Conservation (phyloP, 306 rosid species). For the Dryas octopetala region DNA sequence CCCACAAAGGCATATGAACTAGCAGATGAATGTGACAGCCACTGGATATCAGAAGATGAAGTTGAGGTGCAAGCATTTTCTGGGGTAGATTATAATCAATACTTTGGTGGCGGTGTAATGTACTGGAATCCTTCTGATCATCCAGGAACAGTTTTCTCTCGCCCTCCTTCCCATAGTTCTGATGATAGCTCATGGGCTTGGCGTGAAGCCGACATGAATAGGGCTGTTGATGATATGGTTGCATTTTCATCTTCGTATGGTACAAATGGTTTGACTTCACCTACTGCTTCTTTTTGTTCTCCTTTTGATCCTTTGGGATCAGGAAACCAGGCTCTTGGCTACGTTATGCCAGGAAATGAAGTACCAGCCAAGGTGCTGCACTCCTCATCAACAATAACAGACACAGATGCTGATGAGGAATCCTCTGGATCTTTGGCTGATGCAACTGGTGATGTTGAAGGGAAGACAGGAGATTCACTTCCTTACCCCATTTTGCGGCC, state of each 20-base stretch:
- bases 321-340: slow-evolving; percentile 73
- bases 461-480: slow-evolving; percentile 61
- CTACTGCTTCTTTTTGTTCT: slow-evolving; percentile 84
- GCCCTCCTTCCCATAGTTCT: slow-evolving; percentile 95
- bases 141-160: slow-evolving; percentile 81
- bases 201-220: slow-evolving; percentile 94
- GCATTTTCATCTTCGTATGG: slow-evolving; percentile 87
- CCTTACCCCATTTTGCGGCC: slow-evolving; percentile 86
- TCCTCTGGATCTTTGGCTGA: slow-evolving; percentile 59
- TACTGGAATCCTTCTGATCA: slow-evolving; percentile 92
- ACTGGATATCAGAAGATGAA: slow-evolving; percentile 92
- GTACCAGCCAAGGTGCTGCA: slow-evolving; percentile 70
- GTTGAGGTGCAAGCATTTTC: slow-evolving; percentile 86
- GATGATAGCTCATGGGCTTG: slow-evolving; percentile 97
- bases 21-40: slow-evolving; percentile 79
- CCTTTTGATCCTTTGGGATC: slow-evolving; percentile 80
- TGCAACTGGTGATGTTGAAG: slow-evolving; percentile 67
- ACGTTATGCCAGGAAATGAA: slow-evolving; percentile 74
- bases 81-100: slow-evolving; percentile 82
- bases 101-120: slow-evolving; percentile 96
- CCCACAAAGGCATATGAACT: slow-evolving; percentile 55
- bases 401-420: slow-evolving; percentile 61
- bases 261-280: slow-evolving; percentile 87
- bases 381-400: slow-evolving; percentile 65
- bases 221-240: slow-evolving; percentile 98